These are phyloP conservation scores for Neoboletus subvelutipes DNA, from an alignment of 768 basidiomycete genomes.

Conservation along the genomic window DNA sequence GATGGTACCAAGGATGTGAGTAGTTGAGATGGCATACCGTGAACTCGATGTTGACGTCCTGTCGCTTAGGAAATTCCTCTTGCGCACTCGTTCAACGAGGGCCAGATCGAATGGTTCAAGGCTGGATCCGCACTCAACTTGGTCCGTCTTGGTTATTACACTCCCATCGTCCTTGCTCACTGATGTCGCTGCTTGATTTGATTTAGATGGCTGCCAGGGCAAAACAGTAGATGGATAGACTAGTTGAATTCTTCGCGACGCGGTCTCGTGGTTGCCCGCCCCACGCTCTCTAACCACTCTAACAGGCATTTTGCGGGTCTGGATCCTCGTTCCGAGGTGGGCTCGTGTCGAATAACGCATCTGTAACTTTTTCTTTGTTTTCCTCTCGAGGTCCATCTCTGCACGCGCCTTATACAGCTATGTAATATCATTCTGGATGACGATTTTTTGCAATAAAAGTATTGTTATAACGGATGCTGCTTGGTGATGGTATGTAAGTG, in stretches of 20 bases:
- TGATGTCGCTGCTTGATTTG: conserved; percentile 6
- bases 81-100: conserved; percentile 94
- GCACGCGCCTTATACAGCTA: conserved; percentile 14
- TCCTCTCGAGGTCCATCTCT: neutral
- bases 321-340: neutral
- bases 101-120: conserved; percentile 98
- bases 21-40: neutral
- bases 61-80: conserved; percentile 61
- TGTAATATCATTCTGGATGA: conserved; percentile 27
- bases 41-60: conserved; percentile 13
- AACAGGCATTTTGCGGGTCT: neutral
- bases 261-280: neutral
- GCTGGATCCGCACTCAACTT: conserved; percentile 92
- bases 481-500: neutral
- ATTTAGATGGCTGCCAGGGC: conserved; percentile 68
- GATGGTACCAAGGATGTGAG: conserved; percentile 72
- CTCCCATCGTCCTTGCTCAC: neutral
- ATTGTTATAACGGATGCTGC: conserved; percentile 1
- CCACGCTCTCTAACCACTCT: conserved; percentile 6
- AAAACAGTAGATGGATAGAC: conserved; percentile 38
- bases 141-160: conserved; percentile 42
- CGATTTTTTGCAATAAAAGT: conserved; percentile 7
- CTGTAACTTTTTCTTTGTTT: neutral
- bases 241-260: neutral
- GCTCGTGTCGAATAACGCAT: neutral